Evolutionary conservation across 306 rosid species (phyloP), one percentile per base, ranked within the genome.

Genomic region (Quercus dentata): DNA sequence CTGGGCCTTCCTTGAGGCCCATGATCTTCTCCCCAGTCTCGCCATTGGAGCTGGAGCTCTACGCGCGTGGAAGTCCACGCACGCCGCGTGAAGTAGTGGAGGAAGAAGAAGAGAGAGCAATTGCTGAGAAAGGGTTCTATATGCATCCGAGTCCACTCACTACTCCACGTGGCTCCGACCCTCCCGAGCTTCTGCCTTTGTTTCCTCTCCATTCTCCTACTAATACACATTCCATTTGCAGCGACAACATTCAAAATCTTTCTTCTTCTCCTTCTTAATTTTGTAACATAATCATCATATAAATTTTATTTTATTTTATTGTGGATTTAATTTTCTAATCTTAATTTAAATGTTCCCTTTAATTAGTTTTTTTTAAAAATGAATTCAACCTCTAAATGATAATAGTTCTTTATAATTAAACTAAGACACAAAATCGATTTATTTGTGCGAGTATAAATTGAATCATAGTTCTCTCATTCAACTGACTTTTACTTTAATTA

Each of bases 121-220:
- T 94, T 0, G 93, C 94, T 0, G 94, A 85, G 84, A 92, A 91
- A 64, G 97, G 97, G 5, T 92, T 90, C 82, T 94, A 85, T 62
- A 81, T 94, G 84, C 94, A 88, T 72, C 97, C 94, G 4, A 88
- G 90, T 44, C 92, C 97, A 5, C 62, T 82, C 1, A 69, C 63
- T 7, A 87, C 93, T 1, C 97, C 97, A 0, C 69, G 94, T 79
- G 81, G 83, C 0, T 77, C 91, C 20, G 84, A 88, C 15, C 95
- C 98, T 0, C 99, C 99, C 23, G 77, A 85, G 77, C 87, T 95
- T 0, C 79, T 95, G 80, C 83, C 97, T 0, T 83, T 95, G 58
- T 95, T 95, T 73, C 99, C 99, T 74, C 69, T 95, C 62, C 91
- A 83, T 77, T 92, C 98, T 82, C 97, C 98, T 4, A 67, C 83